These are phyloP conservation scores for Linnemannia hyalina DNA, from an alignment of 192 early-diverging fungal species.

Conservation along the genomic window DNA sequence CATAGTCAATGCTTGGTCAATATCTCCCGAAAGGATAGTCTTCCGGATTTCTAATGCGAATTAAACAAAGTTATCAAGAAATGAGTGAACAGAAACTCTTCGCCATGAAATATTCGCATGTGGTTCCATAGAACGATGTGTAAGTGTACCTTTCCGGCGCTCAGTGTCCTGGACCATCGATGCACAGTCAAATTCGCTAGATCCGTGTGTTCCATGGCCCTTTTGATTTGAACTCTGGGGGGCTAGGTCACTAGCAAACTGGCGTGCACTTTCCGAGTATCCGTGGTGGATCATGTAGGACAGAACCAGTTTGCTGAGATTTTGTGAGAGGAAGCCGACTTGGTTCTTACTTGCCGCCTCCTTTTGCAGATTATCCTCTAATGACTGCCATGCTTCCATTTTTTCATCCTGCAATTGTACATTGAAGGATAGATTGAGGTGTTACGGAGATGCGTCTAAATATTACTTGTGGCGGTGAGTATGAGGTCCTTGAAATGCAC, in stretches of 20 bases:
- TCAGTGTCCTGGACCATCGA: slow-evolving; percentile 25
- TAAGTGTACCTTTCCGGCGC: slow-evolving; percentile 38
- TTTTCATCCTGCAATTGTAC: slow-evolving; percentile 53
- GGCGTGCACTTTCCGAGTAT: slow-evolving; percentile 80
- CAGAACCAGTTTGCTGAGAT: slow-evolving; percentile 77
- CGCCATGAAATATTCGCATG: not conserved
- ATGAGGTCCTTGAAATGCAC: not conserved
- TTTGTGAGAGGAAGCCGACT: slow-evolving; percentile 33
- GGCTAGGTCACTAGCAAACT: slow-evolving; percentile 62
- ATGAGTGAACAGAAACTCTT: too few species aligned
- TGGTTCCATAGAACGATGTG: not conserved
- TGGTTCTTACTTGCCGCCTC: slow-evolving; percentile 21
- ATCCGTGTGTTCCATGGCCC: not conserved
- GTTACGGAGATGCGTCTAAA: not conserved
- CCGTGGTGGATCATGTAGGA: slow-evolving; percentile 90
- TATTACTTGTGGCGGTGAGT: not conserved
- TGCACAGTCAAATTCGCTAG: not conserved
- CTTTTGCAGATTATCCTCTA: slow-evolving; percentile 39
- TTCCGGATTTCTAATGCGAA: slow-evolving; percentile 56
- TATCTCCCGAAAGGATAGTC: slow-evolving; percentile 78
- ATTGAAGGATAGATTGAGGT: too few species aligned
- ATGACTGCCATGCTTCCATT: slow-evolving; percentile 56
- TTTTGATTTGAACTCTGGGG: slow-evolving; percentile 13
- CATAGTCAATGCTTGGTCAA: slow-evolving; percentile 79
- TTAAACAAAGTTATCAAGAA: not conserved